phyloP scores from a whole-genome alignment of 441 rosid genomes.

The Erodium trifolium region DNA sequence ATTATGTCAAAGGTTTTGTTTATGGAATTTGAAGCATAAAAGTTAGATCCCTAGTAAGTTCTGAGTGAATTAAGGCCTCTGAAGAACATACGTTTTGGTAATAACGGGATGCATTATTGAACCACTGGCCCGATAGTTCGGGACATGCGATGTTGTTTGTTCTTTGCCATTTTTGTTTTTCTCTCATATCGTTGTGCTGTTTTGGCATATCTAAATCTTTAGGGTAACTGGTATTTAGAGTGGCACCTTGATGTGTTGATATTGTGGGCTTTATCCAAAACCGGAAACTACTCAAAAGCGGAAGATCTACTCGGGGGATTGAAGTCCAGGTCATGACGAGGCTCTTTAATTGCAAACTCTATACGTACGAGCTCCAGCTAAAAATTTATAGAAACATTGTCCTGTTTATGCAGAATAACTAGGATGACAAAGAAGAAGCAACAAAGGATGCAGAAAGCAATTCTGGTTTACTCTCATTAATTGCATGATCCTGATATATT shows the following conservation, averaged over 20 bases:
- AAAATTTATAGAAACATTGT: constrained; percentile 12
- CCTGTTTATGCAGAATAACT: constrained; percentile 29
- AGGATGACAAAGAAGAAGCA: constrained; percentile 70
- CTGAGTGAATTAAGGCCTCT: background rate
- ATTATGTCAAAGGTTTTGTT: background rate
- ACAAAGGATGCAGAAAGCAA: constrained; percentile 51
- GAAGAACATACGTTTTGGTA: background rate
- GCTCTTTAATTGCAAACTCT: background rate
- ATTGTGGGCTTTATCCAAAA: constrained; percentile 63
- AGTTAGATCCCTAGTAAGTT: no score
- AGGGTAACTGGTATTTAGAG: constrained; percentile 69
- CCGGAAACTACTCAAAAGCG: constrained; percentile 53
- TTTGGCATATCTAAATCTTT: constrained; percentile 14
- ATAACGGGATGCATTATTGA: no score
- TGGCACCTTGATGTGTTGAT: constrained; percentile 81
- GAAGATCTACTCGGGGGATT: constrained; percentile 57
- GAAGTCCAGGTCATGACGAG: constrained; percentile 44
- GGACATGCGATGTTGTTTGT: no score
- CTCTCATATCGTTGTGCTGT: background rate
- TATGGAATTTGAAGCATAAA: no score
- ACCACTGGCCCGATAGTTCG: no score
- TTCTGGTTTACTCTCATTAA: constrained; percentile 39
- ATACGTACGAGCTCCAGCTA: background rate
- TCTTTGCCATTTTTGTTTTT: no score
- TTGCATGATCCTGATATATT: background rate